These are phyloP conservation scores for Kazachstania viticola DNA, from an alignment of 805 yeast genomes.

Conservation along the genomic window DNA sequence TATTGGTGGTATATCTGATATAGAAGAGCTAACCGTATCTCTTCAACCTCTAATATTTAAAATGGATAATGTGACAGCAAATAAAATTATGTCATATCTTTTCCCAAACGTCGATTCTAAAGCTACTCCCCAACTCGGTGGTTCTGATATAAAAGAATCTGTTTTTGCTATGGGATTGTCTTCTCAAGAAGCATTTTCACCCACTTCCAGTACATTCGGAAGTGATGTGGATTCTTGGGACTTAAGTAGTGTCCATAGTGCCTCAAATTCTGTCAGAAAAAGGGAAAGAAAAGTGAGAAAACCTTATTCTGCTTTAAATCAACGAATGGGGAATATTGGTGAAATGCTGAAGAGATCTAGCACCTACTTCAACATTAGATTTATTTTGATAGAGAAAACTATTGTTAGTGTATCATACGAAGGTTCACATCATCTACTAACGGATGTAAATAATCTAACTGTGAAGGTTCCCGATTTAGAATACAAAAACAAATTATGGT, in stretches of 20 bases:
- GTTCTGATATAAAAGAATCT: neutral
- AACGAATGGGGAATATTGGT: slow-evolving; percentile 30
- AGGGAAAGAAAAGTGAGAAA: slow-evolving; percentile 3
- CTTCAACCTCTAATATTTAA: slow-evolving; percentile 46
- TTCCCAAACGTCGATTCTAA: slow-evolving; percentile 29
- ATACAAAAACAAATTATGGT: slow-evolving; percentile 43
- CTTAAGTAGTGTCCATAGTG: slow-evolving; percentile 5
- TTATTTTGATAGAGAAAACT: slow-evolving; percentile 37
- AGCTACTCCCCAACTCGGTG: neutral
- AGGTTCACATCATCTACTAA: slow-evolving; percentile 45
- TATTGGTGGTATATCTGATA: slow-evolving; percentile 52
- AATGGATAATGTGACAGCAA: slow-evolving; percentile 45
- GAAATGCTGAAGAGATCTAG: slow-evolving; percentile 67
- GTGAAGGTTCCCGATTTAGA: slow-evolving; percentile 40
- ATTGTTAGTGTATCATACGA: slow-evolving; percentile 55
- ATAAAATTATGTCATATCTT: slow-evolving; percentile 34
- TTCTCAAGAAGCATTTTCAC: slow-evolving; percentile 1
- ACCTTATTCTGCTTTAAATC: slow-evolving; percentile 8
- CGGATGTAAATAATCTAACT: slow-evolving; percentile 46
- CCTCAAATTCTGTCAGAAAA: neutral
- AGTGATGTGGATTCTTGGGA: slow-evolving; percentile 13
- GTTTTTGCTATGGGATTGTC: neutral
- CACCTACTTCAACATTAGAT: slow-evolving; percentile 49
- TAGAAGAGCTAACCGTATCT: slow-evolving; percentile 37
- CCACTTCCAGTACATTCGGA: neutral